Base-by-base conservation (phyloP, 768 basidiomycete genomes). In the Naganishia friedmannii region DNA sequence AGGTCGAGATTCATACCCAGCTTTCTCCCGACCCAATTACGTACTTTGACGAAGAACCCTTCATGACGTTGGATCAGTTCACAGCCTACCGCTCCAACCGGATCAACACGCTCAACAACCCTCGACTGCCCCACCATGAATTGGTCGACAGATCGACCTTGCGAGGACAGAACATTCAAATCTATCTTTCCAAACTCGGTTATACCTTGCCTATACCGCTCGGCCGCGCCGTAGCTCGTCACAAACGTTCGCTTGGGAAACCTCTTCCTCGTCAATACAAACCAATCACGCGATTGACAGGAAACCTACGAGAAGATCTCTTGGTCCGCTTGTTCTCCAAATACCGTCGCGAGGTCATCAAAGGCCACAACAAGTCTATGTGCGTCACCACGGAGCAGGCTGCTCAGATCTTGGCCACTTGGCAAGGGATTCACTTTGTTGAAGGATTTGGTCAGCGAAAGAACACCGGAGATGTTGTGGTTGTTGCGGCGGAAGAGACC, bases 61-160 rank as follows among this genome's bases (percentile, higher is more conserved):
- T 28, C 21, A 63, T 63, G 60, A 63, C 60, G 9, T 45, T 63
- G 39, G 60, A 63, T 28, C 60, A 63, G 23, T 63, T 63, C 60
- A 45, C 60, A 0, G 60, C 60, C 1, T 63, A 63, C 39, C 60
- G 60, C n/a, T n/a, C 39, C 23, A 12, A 29, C 15, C 60, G 60
- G 0, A 63, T 63, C 7, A 17, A 2, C 26, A 2, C 42, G 39
- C 9, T 42, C 60, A 42, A 21, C 37, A 13, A n/a, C 23, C 31
- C 23, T 19, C 37, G 10, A 13, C 7, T 34, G 8, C 19, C 7
- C 15, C 60, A 51, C 48, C 48, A 63, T 45, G 13, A 34, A 26
- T 42, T 63, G 26, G 60, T 63, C 37, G 19, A 63, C 26, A 45
- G 9, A 29, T 63, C 39, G n/a, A 9, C 17, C 13, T 19, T 42